These are phyloP conservation scores for Talaromyces sp. DNA, from an alignment of 2,329 filamentous ascomycete species.

Conservation along the genomic window DNA sequence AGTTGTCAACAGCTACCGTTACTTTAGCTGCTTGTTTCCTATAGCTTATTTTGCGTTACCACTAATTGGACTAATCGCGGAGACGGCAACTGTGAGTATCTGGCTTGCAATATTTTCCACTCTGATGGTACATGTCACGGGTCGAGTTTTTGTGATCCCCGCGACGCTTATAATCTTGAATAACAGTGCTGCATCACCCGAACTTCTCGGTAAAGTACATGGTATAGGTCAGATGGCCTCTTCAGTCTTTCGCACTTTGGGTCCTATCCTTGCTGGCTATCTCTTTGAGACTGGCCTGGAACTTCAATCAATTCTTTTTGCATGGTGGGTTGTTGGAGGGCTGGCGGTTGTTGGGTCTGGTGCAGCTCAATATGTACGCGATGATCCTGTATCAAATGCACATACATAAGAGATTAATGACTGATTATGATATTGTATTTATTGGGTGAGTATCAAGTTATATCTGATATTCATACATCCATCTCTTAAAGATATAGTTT, in stretches of 20 bases:
- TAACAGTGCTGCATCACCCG: conserved; percentile 58
- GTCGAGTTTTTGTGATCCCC: conserved; percentile 65
- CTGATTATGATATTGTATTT: too few relatives aligned
- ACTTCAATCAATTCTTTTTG: conserved; percentile 53
- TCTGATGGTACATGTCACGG: conserved; percentile 66
- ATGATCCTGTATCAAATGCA: conserved; percentile 49
- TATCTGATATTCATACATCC: too few relatives aligned
- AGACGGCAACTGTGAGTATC: conserved; percentile 47
- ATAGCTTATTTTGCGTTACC: conserved; percentile 68
- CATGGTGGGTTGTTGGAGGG: conserved; percentile 55
- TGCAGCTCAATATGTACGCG: conserved; percentile 59
- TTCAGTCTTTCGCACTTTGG: conserved; percentile 55
- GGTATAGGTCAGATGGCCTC: conserved; percentile 57
- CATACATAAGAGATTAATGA: too few relatives aligned
- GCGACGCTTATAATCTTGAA: conserved; percentile 59
- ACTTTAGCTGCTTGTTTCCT: conserved; percentile 67
- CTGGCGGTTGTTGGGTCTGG: conserved; percentile 57
- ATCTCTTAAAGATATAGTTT: too few relatives aligned
- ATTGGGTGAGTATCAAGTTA: too few relatives aligned
- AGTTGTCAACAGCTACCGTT: conserved; percentile 64
- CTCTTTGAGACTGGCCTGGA: conserved; percentile 56
- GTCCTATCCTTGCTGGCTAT: conserved; percentile 54
- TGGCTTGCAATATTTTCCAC: conserved; percentile 66
- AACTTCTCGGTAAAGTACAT: conserved; percentile 58
- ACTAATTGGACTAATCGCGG: conserved; percentile 66